Evolutionary conservation across 352 stramenopile species (phyloP).

Genomic region (Phytophthora hibernalis): DNA sequence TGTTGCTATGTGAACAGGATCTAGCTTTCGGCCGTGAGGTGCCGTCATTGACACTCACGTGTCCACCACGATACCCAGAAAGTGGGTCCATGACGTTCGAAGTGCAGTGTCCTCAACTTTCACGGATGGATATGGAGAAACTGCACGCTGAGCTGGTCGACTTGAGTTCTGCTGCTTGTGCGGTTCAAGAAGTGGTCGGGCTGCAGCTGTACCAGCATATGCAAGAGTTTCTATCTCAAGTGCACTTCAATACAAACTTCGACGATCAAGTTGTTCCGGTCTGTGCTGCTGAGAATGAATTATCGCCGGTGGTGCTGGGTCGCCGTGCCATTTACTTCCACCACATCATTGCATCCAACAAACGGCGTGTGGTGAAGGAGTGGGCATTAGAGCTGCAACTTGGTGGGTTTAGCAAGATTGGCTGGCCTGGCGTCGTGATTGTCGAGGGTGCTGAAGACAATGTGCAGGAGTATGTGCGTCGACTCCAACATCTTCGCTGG

Average conservation of each 20-base stretch:
- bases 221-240: constrained; percentile 54
- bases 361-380: constrained; percentile 74
- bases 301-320: constrained; percentile 42
- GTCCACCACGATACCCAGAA: constrained; percentile 50
- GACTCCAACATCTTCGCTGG: constrained; percentile 78
- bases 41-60: constrained; percentile 58
- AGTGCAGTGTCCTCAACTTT: constrained; percentile 59
- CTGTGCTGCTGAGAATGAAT: neutral
- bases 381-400: constrained; percentile 75
- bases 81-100: constrained; percentile 43
- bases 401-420: constrained; percentile 81
- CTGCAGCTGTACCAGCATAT: constrained; percentile 76
- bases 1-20: constrained; percentile 20
- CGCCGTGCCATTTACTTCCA: constrained; percentile 86
- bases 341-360: constrained; percentile 81
- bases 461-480: constrained; percentile 74
- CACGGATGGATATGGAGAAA: constrained; percentile 44
- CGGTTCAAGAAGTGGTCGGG: constrained; percentile 50
- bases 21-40: constrained; percentile 29
- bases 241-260: constrained; percentile 2
- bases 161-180: constrained; percentile 34
- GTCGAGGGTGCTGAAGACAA: constrained; percentile 65
- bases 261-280: constrained; percentile 3
- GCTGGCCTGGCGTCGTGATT: constrained; percentile 82
- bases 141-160: constrained; percentile 47